A percentile compares a stretch with the other conserved stretches of the same genome.
phyloP scores from a whole-genome alignment of 139 green algal genomes.

The Spirogloea muscicola region DNA sequence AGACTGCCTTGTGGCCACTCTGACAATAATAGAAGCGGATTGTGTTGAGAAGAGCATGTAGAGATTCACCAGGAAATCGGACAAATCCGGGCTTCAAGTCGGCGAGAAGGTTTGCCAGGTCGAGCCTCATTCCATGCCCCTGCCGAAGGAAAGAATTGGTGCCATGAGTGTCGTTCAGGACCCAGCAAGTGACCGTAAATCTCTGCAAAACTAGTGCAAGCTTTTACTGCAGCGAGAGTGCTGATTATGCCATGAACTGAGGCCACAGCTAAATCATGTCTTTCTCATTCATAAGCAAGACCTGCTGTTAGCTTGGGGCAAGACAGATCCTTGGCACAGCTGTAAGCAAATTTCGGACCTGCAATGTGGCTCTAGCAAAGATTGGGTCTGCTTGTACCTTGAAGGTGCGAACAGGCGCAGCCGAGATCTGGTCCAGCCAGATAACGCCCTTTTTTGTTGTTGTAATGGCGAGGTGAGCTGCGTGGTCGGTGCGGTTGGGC shows the following conservation, averaged over 20 bases:
- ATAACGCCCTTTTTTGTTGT: constrained; percentile 22
- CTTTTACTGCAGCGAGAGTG: too few relatives aligned
- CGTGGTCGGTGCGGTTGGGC: constrained; percentile 11
- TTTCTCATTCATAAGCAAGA: too few relatives aligned
- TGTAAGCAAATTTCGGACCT: too few relatives aligned
- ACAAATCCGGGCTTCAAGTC: constrained; percentile 30
- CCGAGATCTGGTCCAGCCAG: constrained; percentile 37
- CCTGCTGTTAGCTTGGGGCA: too few relatives aligned
- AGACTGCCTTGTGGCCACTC: not conserved
- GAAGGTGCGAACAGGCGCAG: constrained; percentile 22
- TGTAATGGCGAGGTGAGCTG: constrained; percentile 24
- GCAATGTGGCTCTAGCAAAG: too few relatives aligned
- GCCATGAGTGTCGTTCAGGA: not conserved
- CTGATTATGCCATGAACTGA: too few relatives aligned
- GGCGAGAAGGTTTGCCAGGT: constrained; percentile 12
- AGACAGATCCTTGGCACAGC: too few relatives aligned
- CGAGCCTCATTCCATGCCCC: constrained; percentile 19
- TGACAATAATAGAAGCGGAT: not conserved
- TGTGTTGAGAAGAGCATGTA: not conserved
- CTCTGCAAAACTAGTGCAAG: too few relatives aligned
- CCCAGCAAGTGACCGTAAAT: too few relatives aligned
- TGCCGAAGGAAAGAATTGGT: constrained; percentile 3
- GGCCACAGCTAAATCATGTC: too few relatives aligned
- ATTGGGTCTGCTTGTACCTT: too few relatives aligned
- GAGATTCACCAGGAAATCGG: constrained; percentile 30